Base-by-base conservation (phyloP, 129 eudicot genomes). In the Centella asiatica region DNA sequence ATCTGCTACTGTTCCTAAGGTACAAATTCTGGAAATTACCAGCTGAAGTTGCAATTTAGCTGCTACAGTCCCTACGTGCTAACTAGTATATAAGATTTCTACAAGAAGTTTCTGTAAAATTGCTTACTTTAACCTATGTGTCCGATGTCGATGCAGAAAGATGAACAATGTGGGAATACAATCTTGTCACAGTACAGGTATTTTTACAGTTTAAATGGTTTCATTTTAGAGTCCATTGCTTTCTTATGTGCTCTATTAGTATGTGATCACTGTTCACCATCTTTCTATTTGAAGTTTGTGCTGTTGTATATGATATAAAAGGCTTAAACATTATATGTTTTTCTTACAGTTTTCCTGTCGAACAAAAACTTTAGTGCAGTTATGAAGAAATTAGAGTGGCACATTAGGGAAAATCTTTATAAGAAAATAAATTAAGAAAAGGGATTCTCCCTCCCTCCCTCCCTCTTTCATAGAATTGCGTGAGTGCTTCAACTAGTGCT, bases 1-100 rank as follows among this genome's bases (percentile, higher is more conserved):
- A 40, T 60, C 99, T 52, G 96, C 95, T 54, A 32, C 71, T 34
- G 95, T 87, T 79, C 99, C 96, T 22, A 78, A 82, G 85, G 89
- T 86, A 77, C 25, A 61, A 42, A 44, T 52, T 25, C 26, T 28
- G 23, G 55, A 31, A 69, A 33, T 62, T 13, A 44, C n/a, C 66
- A 44, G 26, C 18, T 69, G 28, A 62, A 46, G 5, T 42, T 12
- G 61, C 47, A 8, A 23, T 34, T 31, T 55, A 14, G 64, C 31
- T 50, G 36, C 68, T 29, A 23, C 26, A 24, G 26, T 36, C 14
- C 22, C 54, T 27, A 8, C 31, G 20, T 17, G 49, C 45, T 45
- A n/a, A n/a, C n/a, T n/a, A 3, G 8, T 66, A 33, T 28, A 32
- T 42, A 7, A 45, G 31, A 24, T 68, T 39, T 62, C 37, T 55